These are phyloP conservation scores for Ceratobasidium sp. DNA, from an alignment of 1,284 basidiomycete genomes.

Conservation along the genomic window DNA sequence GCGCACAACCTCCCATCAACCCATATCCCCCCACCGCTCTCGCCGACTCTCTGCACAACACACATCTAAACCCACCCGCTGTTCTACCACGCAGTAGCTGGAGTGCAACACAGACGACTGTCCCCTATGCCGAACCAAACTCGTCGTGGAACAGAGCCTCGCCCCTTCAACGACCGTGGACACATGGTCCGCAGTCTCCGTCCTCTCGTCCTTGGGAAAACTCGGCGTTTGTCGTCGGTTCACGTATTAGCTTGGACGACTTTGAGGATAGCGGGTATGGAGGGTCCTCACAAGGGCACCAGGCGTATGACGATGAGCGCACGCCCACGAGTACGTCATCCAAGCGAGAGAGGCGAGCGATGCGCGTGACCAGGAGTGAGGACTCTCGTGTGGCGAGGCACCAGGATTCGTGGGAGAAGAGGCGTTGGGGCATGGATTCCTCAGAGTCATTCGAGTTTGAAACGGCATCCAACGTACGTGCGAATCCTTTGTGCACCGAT, in stretches of 20 bases:
- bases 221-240: slow-evolving; percentile 26
- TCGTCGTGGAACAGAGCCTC: neutral
- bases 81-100: neutral
- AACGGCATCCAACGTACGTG: slow-evolving; percentile 21
- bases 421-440: slow-evolving; percentile 21
- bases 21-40: slow-evolving; percentile 10
- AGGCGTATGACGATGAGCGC: neutral
- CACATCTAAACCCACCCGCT: neutral
- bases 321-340: slow-evolving; percentile 1
- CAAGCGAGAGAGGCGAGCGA: neutral
- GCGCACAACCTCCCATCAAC: slow-evolving; percentile 28
- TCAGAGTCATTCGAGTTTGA: slow-evolving; percentile 13
- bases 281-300: slow-evolving; percentile 28
- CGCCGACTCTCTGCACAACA: slow-evolving; percentile 14
- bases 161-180: slow-evolving; percentile 8
- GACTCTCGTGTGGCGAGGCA: neutral
- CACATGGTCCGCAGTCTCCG: neutral
- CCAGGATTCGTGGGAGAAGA: slow-evolving; percentile 16
- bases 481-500: neutral
- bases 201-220: slow-evolving; percentile 25
- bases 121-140: neutral
- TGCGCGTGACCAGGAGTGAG: slow-evolving; percentile 13
- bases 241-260: slow-evolving; percentile 3
- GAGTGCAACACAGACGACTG: neutral
- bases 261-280: slow-evolving; percentile 36